Percentiles rank a stretch among this genome's conserved stretches.
phyloP scores from a whole-genome alignment of 345 rosid genomes.

The Syzygium aqueum region DNA sequence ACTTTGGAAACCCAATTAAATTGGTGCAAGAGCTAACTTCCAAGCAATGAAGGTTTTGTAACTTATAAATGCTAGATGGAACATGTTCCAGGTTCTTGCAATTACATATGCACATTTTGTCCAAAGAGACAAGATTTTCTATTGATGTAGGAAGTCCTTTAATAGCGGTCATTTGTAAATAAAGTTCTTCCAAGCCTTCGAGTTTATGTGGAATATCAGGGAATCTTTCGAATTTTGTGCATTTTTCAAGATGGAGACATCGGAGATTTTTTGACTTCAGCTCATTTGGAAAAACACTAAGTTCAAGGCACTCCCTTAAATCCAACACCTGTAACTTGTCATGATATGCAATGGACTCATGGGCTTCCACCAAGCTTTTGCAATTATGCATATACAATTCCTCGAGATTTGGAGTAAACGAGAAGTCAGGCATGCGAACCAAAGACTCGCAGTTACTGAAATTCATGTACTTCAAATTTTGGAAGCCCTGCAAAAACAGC shows the following conservation, averaged over 20 bases:
- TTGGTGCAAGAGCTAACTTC: neutral
- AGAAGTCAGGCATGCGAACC: neutral
- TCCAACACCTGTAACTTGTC: neutral
- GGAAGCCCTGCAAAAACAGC: neutral
- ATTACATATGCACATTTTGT: accelerated
- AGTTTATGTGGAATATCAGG: neutral
- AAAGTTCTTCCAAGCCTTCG: neutral
- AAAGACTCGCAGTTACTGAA: accelerated
- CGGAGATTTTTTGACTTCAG: neutral
- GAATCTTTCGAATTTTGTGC: neutral
- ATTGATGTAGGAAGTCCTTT: neutral
- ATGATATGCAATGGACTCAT: neutral
- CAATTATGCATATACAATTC: neutral
- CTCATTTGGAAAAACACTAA: neutral
- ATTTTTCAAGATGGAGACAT: accelerated
- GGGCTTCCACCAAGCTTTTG: neutral
- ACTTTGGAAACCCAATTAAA: neutral
- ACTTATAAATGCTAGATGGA: neutral
- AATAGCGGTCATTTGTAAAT: accelerated
- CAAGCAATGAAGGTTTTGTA: neutral
- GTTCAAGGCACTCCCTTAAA: neutral
- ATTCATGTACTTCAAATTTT: neutral
- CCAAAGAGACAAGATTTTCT: neutral
- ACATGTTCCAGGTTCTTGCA: neutral
- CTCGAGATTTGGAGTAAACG: neutral